Evolutionary conservation across 306 rosid species (phyloP), one percentile per base, ranked within the genome.

Genomic region (Mimosa pudica): DNA sequence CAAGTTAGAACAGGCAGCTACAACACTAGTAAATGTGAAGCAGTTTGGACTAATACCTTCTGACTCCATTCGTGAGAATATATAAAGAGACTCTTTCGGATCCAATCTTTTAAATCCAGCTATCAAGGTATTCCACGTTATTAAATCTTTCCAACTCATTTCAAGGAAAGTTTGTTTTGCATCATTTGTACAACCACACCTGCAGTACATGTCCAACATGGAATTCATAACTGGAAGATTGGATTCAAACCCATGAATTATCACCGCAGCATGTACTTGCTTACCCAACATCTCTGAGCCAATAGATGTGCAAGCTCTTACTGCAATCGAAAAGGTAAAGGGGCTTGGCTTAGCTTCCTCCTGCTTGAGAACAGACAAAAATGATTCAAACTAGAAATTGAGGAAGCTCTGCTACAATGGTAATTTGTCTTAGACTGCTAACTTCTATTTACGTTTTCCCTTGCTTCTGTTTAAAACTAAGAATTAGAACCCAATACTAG

Each of bases 1-100:
- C 0, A 52, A 52, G 60, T 52, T 52, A 52, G 60, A n/a, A 17
- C 24, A 52, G 60, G 20, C 60, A 6, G 20, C 60, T 52, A 52
- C 60, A 52, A 52, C 60, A 52, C 60, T 52, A 52, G 60, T 52
- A 52, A 52, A 52, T 52, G 60, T 52, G 60, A 52, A 52, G 60
- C 60, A 52, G 17, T 52, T 52, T 52, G 60, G 60, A 52, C 9
- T 52, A 17, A 16, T 14, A 52, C 60, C 60, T 52, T 52, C 60
- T 17, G 60, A 52, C 17, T 52, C 60, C 60, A 52, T 52, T 6
- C 20, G 60, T 5, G 7, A 52, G 20, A 52, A 52, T 52, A 52
- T 52, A 18, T 7, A 16, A 8, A 52, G 60, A 52, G 60, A 52
- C 60, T 52, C 60, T 52, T 52, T 52, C 16, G 60, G 17, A 52